Conservation (phyloP, 179 eudicot genomes). For the Amaranthus tricolor region DNA sequence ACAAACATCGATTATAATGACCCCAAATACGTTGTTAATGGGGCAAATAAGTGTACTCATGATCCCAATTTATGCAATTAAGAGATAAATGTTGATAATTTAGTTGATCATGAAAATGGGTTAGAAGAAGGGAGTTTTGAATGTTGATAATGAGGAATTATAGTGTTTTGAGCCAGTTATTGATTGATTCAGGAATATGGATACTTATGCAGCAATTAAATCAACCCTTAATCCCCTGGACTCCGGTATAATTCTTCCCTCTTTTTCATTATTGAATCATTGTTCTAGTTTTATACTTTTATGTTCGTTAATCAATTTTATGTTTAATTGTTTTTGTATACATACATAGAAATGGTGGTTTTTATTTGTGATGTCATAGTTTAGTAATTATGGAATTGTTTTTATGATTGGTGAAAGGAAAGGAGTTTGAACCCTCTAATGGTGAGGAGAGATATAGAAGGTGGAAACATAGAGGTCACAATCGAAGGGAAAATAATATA, state of each 20-base stretch:
- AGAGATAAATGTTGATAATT: background rate
- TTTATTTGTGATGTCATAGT: background rate
- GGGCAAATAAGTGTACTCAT: background rate
- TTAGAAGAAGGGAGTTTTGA: background rate
- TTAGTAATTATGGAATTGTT: background rate
- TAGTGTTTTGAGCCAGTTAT: background rate
- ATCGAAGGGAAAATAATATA: too few species aligned
- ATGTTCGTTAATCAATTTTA: background rate
- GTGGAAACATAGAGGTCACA: too few species aligned
- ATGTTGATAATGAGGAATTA: background rate
- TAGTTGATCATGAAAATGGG: slow-evolving; percentile 8
- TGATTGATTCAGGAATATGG: background rate
- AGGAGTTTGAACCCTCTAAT: too few species aligned
- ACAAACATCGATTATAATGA: background rate
- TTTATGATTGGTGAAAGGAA: background rate
- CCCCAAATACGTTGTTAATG: background rate
- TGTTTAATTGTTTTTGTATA: background rate
- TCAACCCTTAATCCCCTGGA: slow-evolving; percentile 13
- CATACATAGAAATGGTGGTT: too few species aligned
- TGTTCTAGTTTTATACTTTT: background rate
- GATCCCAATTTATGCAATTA: background rate
- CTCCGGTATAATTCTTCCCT: slow-evolving; percentile 5
- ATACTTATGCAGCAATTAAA: slow-evolving; percentile 9
- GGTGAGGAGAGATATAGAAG: too few species aligned
- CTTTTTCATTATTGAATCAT: background rate